phyloP scores from a whole-genome alignment of 2,329 filamentous ascomycete species.

The Fusarium albosuccineum region DNA sequence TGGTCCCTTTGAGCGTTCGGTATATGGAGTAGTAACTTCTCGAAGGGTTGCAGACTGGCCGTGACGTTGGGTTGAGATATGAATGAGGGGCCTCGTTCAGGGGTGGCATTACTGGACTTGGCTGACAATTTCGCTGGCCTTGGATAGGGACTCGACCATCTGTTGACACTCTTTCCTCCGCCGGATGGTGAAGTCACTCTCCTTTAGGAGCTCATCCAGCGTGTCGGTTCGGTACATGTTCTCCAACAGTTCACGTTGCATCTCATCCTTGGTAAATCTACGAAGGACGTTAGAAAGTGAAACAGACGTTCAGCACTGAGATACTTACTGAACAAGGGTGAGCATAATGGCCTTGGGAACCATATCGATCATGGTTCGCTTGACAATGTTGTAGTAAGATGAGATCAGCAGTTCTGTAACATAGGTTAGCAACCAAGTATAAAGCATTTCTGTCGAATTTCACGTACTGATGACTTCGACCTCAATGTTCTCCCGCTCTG shows the following conservation, averaged over 20 bases:
- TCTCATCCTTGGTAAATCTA: slow-evolving; percentile 96
- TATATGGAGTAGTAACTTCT: slow-evolving; percentile 25
- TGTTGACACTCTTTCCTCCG: slow-evolving; percentile 98
- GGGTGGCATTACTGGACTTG: slow-evolving; percentile 69
- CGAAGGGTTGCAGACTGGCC: slow-evolving; percentile 23
- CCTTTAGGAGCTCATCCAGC: slow-evolving; percentile 94
- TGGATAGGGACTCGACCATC: slow-evolving; percentile 94
- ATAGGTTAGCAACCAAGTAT: slow-evolving; percentile 25
- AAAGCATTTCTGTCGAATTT: neutral
- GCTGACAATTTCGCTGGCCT: slow-evolving; percentile 96
- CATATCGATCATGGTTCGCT: slow-evolving; percentile 99
- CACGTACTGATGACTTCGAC: slow-evolving; percentile 96
- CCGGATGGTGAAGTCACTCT: slow-evolving; percentile 96
- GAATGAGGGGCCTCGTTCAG: slow-evolving; percentile 25
- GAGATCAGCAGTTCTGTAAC: slow-evolving; percentile 87
- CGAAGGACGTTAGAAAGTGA: slow-evolving; percentile 33
- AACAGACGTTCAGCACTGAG: neutral
- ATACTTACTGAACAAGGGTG: slow-evolving; percentile 88
- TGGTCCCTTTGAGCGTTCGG: slow-evolving; percentile 15
- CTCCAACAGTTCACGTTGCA: slow-evolving; percentile 96
- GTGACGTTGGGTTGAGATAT: slow-evolving; percentile 29
- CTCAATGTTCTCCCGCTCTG: slow-evolving; percentile 93
- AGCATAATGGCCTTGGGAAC: slow-evolving; percentile 99
- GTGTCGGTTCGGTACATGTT: slow-evolving; percentile 96
- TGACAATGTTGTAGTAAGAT: slow-evolving; percentile 98